Evolutionary conservation across 495 filamentous ascomycete species (phyloP).

Genomic region (Hypoxylon intermedium): DNA sequence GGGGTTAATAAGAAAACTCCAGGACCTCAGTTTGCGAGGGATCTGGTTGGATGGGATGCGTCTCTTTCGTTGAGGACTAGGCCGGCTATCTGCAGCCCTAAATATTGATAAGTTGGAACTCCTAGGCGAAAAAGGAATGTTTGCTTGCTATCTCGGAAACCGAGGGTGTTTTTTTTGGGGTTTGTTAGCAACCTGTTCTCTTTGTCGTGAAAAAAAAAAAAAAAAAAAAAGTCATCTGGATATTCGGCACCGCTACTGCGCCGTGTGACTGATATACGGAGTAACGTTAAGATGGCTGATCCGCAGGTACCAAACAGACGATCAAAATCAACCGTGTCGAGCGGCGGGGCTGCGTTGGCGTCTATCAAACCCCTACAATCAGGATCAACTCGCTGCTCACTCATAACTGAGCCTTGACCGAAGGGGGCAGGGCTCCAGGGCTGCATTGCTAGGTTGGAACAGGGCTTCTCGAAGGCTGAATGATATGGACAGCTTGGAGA

Average conservation of each 20-base stretch:
- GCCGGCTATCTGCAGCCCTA: conserved; percentile 10
- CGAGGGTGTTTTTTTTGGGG: background rate
- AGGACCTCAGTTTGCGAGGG: conserved; percentile 17
- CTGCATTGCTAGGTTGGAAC: no score
- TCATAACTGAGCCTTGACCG: conserved; percentile 14
- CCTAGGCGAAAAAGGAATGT: background rate
- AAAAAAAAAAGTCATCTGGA: conserved; percentile 13
- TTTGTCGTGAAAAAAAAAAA: conserved; percentile 5
- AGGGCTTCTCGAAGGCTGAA: conserved; percentile 34
- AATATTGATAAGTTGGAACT: background rate
- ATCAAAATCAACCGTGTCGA: conserved; percentile 30
- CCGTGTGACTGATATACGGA: conserved; percentile 23
- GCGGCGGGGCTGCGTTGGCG: conserved; percentile 28
- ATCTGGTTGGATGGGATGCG: conserved; percentile 16
- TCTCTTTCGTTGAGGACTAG: conserved; percentile 3
- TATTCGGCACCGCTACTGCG: conserved; percentile 28
- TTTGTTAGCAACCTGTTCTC: conserved; percentile 16
- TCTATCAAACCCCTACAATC: conserved; percentile 13
- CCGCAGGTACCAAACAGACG: conserved; percentile 30
- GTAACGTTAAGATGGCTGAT: conserved; percentile 21
- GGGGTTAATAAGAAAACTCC: conserved; percentile 6
- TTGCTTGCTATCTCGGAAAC: conserved; percentile 13
- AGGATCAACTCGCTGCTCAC: conserved; percentile 11
- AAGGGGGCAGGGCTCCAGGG: no score
- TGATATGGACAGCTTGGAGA: conserved; percentile 1